Percentiles rank a stretch among this genome's conserved stretches.
These are phyloP conservation scores for Neocucurbitaria cava DNA, from an alignment of 2,329 filamentous ascomycete genomes.

Conservation along the genomic window DNA sequence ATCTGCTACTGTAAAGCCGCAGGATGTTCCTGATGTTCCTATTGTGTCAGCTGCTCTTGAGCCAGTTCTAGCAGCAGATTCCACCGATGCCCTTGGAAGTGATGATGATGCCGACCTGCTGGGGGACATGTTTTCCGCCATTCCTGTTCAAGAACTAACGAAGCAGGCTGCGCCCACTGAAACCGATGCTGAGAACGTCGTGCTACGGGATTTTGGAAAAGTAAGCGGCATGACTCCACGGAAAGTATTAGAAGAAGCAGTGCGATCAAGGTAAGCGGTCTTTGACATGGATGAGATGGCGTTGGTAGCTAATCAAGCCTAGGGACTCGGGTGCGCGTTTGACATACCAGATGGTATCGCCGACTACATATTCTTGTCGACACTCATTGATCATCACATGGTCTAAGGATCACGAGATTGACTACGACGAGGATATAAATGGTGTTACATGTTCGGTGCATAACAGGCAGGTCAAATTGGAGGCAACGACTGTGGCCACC, in stretches of 20 bases:
- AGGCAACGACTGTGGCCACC: slow-evolving; percentile 77
- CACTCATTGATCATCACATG: slow-evolving; percentile 78
- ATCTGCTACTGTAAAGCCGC: neutral
- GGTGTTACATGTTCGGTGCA: slow-evolving; percentile 55
- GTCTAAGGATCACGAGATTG: slow-evolving; percentile 73
- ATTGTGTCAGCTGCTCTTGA: neutral
- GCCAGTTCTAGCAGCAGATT: neutral
- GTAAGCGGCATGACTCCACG: slow-evolving; percentile 78
- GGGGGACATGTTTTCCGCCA: slow-evolving; percentile 63
- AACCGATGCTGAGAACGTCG: slow-evolving; percentile 59
- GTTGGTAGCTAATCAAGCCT: slow-evolving; percentile 1
- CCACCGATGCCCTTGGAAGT: slow-evolving; percentile 28
- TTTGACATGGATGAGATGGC: neutral
- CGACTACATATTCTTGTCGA: slow-evolving; percentile 75
- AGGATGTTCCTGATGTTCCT: neutral
- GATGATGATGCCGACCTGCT: slow-evolving; percentile 65
- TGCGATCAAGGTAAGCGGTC: slow-evolving; percentile 70
- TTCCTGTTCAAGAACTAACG: slow-evolving; percentile 54
- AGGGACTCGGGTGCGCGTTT: slow-evolving; percentile 76
- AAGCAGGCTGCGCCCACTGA: slow-evolving; percentile 18
- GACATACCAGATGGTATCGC: slow-evolving; percentile 72
- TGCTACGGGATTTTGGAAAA: slow-evolving; percentile 83
- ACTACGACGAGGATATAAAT: slow-evolving; percentile 52
- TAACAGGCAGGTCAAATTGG: slow-evolving; percentile 64
- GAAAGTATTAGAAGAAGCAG: slow-evolving; percentile 84